Percentiles rank a stretch among this genome's conserved stretches.
phyloP scores from a whole-genome alignment of 2,329 filamentous ascomycete species.

The Macrophomina tecta region DNA sequence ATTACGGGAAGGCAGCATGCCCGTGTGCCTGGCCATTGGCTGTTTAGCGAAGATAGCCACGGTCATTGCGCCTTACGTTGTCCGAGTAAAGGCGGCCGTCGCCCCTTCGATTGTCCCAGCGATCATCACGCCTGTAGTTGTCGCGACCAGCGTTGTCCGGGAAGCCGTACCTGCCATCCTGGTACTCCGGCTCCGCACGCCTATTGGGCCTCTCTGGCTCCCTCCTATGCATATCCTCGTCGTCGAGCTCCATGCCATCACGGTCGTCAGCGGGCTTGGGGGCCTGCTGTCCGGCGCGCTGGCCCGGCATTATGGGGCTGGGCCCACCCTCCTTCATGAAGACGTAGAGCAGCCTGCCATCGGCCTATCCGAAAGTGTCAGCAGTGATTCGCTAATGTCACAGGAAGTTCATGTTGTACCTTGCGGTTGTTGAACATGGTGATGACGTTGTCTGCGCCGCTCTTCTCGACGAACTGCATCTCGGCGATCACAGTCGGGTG shows the following conservation, averaged over 20 bases:
- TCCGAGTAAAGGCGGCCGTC: constrained; percentile 25
- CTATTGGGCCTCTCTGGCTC: constrained; percentile 36
- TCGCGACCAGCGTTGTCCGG: constrained; percentile 5
- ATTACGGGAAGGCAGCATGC: not conserved
- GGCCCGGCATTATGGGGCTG: constrained; percentile 32
- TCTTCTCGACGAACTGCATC: constrained; percentile 73
- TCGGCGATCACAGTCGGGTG: constrained; percentile 77
- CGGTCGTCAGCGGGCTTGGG: constrained; percentile 33
- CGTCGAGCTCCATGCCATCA: constrained; percentile 54
- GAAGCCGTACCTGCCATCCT: constrained; percentile 54
- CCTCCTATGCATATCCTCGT: constrained; percentile 30
- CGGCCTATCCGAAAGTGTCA: constrained; percentile 59
- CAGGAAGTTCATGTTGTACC: not conserved
- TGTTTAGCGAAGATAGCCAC: constrained; percentile 24
- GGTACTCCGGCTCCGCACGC: constrained; percentile 43
- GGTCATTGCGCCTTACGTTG: constrained; percentile 24
- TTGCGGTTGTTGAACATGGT: constrained; percentile 70
- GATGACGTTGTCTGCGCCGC: constrained; percentile 76
- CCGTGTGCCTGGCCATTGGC: not conserved
- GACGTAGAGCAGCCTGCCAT: constrained; percentile 75
- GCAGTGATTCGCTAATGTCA: not conserved
- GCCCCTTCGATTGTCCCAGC: constrained; percentile 18
- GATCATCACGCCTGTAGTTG: constrained; percentile 25
- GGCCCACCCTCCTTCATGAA: constrained; percentile 65
- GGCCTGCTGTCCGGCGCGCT: constrained; percentile 28